Base-by-base conservation (phyloP, 2,329 filamentous ascomycete species). In the Kalmusia sp. region DNA sequence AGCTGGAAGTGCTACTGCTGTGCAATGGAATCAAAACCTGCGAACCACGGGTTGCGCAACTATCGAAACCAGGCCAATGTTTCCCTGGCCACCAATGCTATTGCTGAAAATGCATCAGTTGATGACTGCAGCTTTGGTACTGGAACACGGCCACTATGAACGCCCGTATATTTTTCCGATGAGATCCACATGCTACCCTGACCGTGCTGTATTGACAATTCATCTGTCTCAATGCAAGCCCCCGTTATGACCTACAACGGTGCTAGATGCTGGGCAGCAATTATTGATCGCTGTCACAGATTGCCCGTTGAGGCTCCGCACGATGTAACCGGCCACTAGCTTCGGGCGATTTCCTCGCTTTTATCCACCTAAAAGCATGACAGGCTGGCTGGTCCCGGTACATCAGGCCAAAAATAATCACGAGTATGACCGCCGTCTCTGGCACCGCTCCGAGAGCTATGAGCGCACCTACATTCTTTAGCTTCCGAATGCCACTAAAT, bases 341-440 rank as follows among this genome's bases (percentile, higher is more conserved):
- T 49, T 62, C 65, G 65, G 68, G 49, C 48, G 51, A 56, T 67
- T 63, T 56, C 53, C 49, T 69, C 63, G 63, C 60, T 61, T 67
- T 53, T 38, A 37, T 44, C 44, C 34, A 54, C 49, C n/a, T 30
- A 52, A 53, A 59, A 44, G 41, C 46, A 54, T 53, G 51, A 53
- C 31, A 59, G 49, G 50, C 54, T 51, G 39, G 56, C 59, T 61
- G 38, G 50, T 55, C 59, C 65, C 63, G 61, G 56, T 60, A 54
- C 47, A 51, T 27, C 49, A 35, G 62, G 51, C 69, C 63, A 72
- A 72, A 72, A 72, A 72, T 72, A 73, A 39, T 49, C 48, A 6
- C 49, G 41, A 58, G 59, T 61, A 59, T 66, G 64, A 63, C 65
- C 57, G 58, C 52, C 7, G 22, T 51, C 51, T 59, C 66, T 68